Evolutionary conservation across 148 eudicot species (phyloP).

Genomic region (Rhododendron molle): DNA sequence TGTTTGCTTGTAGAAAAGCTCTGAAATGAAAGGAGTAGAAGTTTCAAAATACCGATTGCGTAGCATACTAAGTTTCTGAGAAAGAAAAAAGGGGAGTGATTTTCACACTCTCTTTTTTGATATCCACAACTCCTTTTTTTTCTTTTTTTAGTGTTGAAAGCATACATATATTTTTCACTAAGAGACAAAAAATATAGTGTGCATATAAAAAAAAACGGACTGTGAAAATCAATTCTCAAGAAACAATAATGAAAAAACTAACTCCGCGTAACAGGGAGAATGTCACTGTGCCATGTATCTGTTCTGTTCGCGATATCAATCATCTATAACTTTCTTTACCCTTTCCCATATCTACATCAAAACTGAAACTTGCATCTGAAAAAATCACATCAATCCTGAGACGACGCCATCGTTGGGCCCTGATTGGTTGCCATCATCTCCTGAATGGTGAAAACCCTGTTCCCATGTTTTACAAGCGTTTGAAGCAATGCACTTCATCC

Average conservation of each 20-base stretch:
- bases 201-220: no score
- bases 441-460: neutral
- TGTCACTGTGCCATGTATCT: neutral
- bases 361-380: conserved; percentile 10
- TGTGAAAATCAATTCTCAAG: no score
- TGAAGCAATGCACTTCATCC: conserved; percentile 1
- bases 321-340: conserved; percentile 6
- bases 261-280: conserved; percentile 2
- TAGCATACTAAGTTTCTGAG: no score
- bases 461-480: neutral
- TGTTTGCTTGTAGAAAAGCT: neutral
- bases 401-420: neutral
- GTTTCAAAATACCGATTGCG: neutral
- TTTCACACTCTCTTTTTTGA: no score
- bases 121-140: no score
- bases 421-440: neutral
- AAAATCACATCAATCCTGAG: conserved; percentile 1
- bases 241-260: neutral
- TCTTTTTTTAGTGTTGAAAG: no score
- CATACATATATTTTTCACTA: no score
- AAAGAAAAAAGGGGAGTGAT: neutral
- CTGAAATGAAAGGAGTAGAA: neutral
- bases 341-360: conserved; percentile 6
- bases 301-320: neutral
- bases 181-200: neutral